These are phyloP conservation scores for Claviceps pazoutovae DNA, from an alignment of 2,329 filamentous ascomycete species.

Conservation along the genomic window DNA sequence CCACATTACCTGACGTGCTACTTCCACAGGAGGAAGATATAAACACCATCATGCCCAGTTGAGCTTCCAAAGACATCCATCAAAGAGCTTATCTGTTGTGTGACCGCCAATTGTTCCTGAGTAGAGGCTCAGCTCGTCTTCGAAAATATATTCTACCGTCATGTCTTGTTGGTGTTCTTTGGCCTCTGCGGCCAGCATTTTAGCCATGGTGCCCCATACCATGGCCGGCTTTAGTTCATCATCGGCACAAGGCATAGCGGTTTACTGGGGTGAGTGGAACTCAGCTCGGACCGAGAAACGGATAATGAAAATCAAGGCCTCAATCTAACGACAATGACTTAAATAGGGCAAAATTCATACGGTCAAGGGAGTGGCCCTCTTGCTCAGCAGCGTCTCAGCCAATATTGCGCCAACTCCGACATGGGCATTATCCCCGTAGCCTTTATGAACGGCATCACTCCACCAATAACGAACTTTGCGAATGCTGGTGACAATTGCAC, in stretches of 20 bases:
- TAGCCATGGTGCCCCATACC: slow-evolving; percentile 16
- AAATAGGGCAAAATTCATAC: slow-evolving; percentile 44
- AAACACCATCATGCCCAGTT: background rate
- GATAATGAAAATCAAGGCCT: background rate
- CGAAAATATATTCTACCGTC: background rate
- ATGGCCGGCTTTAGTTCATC: slow-evolving; percentile 30
- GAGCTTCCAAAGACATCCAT: background rate
- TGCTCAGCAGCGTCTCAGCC: slow-evolving; percentile 6
- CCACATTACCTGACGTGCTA: background rate
- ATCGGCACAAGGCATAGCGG: slow-evolving; percentile 40
- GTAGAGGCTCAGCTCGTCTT: background rate
- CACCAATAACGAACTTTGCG: slow-evolving; percentile 47
- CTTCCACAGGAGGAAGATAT: background rate
- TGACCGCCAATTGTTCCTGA: background rate
- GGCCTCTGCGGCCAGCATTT: slow-evolving; percentile 9
- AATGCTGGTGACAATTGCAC: slow-evolving; percentile 49
- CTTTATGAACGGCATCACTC: slow-evolving; percentile 45
- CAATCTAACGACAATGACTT: background rate
- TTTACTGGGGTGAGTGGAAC: slow-evolving; percentile 47
- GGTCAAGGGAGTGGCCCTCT: slow-evolving; percentile 16
- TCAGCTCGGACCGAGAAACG: background rate
- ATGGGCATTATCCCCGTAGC: slow-evolving; percentile 43
- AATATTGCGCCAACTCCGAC: slow-evolving; percentile 6
- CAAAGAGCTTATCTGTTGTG: background rate
- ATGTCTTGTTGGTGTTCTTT: background rate